A percentile compares a stretch with the other conserved stretches of the same genome.
phyloP scores from a whole-genome alignment of 176 grass and related monocot genomes.

The Musa troglodytarum region DNA sequence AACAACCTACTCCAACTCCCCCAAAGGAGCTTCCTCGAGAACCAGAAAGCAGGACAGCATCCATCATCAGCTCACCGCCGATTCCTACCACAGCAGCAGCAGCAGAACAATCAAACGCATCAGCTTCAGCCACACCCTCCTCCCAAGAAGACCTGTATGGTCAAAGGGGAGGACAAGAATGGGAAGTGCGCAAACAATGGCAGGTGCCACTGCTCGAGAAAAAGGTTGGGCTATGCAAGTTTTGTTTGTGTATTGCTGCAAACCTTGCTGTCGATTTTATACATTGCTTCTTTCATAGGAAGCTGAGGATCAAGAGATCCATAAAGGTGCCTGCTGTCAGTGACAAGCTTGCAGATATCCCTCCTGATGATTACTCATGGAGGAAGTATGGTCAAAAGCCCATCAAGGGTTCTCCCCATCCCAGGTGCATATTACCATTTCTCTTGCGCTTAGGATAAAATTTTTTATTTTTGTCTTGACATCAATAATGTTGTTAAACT shows the following conservation, averaged over 20 bases:
- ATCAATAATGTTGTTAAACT: too few species aligned
- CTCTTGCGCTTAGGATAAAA: not conserved
- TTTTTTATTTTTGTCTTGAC: too few species aligned
- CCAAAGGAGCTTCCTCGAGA: slow-evolving; percentile 33
- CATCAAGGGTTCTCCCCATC: slow-evolving; percentile 93
- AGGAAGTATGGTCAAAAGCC: slow-evolving; percentile 98
- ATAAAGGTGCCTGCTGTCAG: slow-evolving; percentile 70
- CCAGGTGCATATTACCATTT: slow-evolving; percentile 27
- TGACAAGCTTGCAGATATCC: slow-evolving; percentile 75
- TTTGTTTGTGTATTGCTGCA: not conserved
- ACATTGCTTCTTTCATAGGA: slow-evolving; percentile 36
- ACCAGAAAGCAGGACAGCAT: slow-evolving; percentile 4
- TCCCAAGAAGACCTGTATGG: slow-evolving; percentile 41
- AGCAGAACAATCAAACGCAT: slow-evolving; percentile 26
- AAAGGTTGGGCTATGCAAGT: slow-evolving; percentile 27
- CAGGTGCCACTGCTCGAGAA: slow-evolving; percentile 84
- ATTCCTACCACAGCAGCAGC: slow-evolving; percentile 31
- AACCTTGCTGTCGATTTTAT: not conserved
- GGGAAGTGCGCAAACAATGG: slow-evolving; percentile 58
- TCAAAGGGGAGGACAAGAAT: slow-evolving; percentile 49
- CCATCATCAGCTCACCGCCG: not conserved
- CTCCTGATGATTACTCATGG: slow-evolving; percentile 72
- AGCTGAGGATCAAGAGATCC: slow-evolving; percentile 71
- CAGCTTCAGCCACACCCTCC: slow-evolving; percentile 32
- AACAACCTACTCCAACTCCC: slow-evolving; percentile 18